These are phyloP conservation scores for Lanmaoa rubissima DNA, from an alignment of 768 basidiomycete species.

Conservation along the genomic window DNA sequence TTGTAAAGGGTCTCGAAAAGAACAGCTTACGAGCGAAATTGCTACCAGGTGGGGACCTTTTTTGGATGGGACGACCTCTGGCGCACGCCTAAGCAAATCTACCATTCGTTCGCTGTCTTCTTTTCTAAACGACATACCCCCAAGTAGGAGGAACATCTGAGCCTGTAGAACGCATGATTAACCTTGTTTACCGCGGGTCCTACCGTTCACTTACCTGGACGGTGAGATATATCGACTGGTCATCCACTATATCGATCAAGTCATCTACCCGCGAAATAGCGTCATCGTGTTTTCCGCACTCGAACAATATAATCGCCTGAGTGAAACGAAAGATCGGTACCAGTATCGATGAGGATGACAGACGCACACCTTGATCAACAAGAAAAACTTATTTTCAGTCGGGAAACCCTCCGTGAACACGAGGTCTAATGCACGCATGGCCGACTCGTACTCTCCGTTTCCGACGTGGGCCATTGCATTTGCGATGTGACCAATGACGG, in stretches of 20 bases:
- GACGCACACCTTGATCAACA: slow-evolving; percentile 9
- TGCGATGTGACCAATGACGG: slow-evolving; percentile 12
- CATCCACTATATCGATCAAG: not conserved
- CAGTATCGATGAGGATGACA: not conserved
- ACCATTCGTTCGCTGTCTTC: not conserved
- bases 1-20: accelerated
- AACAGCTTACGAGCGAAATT: slow-evolving; percentile 9
- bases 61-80: not conserved
- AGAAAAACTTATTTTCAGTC: slow-evolving; percentile 5
- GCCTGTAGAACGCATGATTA: no score
- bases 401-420: not conserved
- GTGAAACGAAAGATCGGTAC: not conserved
- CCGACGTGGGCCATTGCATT: not conserved
- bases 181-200: no score
- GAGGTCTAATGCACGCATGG: slow-evolving; percentile 8
- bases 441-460: slow-evolving; percentile 2
- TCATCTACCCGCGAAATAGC: slow-evolving; percentile 10
- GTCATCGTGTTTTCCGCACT: slow-evolving; percentile 1
- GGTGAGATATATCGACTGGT: not conserved
- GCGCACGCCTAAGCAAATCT: not conserved
- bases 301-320: slow-evolving; percentile 8
- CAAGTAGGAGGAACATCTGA: slow-evolving; percentile 3
- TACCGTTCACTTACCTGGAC: not conserved
- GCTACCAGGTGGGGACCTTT: not conserved
- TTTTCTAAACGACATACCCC: not conserved